Evolutionary conservation across 805 yeast species (phyloP).

Genomic region (Suhomyces sp.): DNA sequence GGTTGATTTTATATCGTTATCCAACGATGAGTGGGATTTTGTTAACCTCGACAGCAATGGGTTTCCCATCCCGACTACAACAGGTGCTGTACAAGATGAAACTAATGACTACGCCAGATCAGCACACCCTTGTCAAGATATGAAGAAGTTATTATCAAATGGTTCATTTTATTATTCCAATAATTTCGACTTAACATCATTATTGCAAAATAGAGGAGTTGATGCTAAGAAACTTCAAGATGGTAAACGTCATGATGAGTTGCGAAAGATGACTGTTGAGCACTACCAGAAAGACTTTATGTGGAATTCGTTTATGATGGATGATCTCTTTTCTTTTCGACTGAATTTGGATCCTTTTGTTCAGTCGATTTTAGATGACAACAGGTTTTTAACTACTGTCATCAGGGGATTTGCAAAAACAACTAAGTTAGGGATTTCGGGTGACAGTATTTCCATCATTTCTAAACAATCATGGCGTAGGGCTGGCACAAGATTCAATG

Average conservation of each 20-base stretch:
- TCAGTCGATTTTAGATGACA: conserved; percentile 63
- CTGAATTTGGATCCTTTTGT: conserved; percentile 63
- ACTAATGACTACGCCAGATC: conserved; percentile 21
- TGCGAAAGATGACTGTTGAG: conserved; percentile 10
- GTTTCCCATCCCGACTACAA: conserved; percentile 50
- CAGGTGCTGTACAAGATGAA: conserved; percentile 26
- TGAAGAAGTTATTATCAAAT: conserved; percentile 73
- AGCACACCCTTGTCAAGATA: conserved; percentile 77
- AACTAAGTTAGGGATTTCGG: conserved; percentile 37
- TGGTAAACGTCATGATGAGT: conserved; percentile 5
- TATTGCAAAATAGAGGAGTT: conserved; percentile 74
- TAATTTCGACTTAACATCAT: conserved; percentile 89
- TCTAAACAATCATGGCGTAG: conserved; percentile 96
- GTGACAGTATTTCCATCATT: conserved; percentile 66
- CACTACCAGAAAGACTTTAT: conserved; percentile 81
- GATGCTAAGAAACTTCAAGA: conserved; percentile 23
- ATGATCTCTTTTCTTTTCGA: conserved; percentile 73
- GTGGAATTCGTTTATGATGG: conserved; percentile 96
- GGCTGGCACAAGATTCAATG: conserved; percentile 96
- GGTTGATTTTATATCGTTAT: conserved; percentile 85
- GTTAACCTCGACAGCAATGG: conserved; percentile 69
- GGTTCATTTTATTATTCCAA: conserved; percentile 93
- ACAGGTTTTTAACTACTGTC: conserved; percentile 83
- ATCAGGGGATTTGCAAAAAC: conserved; percentile 96
- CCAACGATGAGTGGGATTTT: conserved; percentile 76